Percentiles rank a stretch among this genome's conserved stretches.
Conservation (phyloP, 371 early-diverging fungal species). For the Batkoa obscura region DNA sequence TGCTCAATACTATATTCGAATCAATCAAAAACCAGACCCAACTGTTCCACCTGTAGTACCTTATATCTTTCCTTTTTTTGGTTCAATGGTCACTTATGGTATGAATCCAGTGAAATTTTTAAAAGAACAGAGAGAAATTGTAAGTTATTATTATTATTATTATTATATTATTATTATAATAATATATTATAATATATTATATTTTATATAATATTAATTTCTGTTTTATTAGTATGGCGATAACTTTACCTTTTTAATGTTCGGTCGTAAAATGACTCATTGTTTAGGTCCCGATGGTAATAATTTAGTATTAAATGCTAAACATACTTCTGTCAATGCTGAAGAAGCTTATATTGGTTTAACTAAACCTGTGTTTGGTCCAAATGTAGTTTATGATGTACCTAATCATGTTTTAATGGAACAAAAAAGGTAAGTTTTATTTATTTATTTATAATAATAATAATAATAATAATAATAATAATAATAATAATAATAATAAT, state of each 20-base stretch:
- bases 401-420: constrained; percentile 86
- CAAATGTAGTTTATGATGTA: constrained; percentile 91
- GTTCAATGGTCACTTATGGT: constrained; percentile 74
- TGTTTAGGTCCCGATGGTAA: constrained; percentile 85
- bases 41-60: constrained; percentile 67
- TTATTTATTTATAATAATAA: background rate
- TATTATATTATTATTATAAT: no score
- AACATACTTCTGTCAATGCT: constrained; percentile 69
- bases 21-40: constrained; percentile 16
- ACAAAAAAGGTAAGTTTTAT: constrained; percentile 55
- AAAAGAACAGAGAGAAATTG: constrained; percentile 28
- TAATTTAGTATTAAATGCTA: constrained; percentile 88
- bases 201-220: background rate
- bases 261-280: constrained; percentile 76
- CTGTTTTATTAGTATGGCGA: constrained; percentile 48
- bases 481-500: no score
- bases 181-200: no score
- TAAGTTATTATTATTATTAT: no score
- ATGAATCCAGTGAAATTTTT: constrained; percentile 77
- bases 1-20: background rate
- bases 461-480: no score
- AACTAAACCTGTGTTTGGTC: constrained; percentile 90
- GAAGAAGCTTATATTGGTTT: constrained; percentile 86
- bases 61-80: constrained; percentile 77
- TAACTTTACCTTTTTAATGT: constrained; percentile 80